Conservation (phyloP, 2,329 filamentous ascomycete genomes). For the Sordariomycetes sp. region DNA sequence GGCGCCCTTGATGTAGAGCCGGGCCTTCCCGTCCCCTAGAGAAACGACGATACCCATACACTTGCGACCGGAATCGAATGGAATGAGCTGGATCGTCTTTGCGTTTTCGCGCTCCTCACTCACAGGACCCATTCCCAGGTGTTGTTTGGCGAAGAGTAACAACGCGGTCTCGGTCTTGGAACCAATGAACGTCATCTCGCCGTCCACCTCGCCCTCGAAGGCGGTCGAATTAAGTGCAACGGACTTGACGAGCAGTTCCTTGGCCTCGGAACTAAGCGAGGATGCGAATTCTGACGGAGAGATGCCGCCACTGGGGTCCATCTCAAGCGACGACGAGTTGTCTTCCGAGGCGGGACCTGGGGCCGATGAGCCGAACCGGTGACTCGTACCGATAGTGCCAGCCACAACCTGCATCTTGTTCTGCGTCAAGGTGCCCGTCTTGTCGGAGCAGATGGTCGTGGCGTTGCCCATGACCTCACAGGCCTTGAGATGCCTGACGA, state of each 20-base stretch:
- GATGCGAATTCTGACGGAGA: slow-evolving; percentile 34
- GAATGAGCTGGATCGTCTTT: slow-evolving; percentile 54
- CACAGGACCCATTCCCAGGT: slow-evolving; percentile 57
- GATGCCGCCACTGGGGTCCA: slow-evolving; percentile 24
- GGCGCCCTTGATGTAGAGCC: slow-evolving; percentile 53
- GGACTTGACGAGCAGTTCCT: slow-evolving; percentile 46
- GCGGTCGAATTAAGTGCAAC: slow-evolving; percentile 61
- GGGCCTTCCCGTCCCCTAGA: slow-evolving; percentile 36
- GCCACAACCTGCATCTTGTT: slow-evolving; percentile 61
- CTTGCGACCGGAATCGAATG: slow-evolving; percentile 67
- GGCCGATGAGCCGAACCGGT: slow-evolving; percentile 35
- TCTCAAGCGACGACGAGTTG: slow-evolving; percentile 6
- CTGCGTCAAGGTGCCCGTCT: slow-evolving; percentile 57
- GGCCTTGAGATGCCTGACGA: slow-evolving; percentile 65
- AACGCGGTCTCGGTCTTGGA: slow-evolving; percentile 71
- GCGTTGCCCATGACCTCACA: slow-evolving; percentile 78
- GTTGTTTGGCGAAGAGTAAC: slow-evolving; percentile 56
- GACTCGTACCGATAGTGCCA: slow-evolving; percentile 43
- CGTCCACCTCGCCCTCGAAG: slow-evolving; percentile 64
- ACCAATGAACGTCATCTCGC: slow-evolving; percentile 56
- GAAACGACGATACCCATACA: slow-evolving; percentile 54
- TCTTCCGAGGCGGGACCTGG: slow-evolving; percentile 16
- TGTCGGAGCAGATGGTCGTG: slow-evolving; percentile 59
- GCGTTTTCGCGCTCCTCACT: slow-evolving; percentile 51
- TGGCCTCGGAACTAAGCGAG: slow-evolving; percentile 33